Evolutionary conservation across 2,329 filamentous ascomycete species (phyloP), one percentile per base, ranked within the genome.

Genomic region (Colletotrichum aenigma): DNA sequence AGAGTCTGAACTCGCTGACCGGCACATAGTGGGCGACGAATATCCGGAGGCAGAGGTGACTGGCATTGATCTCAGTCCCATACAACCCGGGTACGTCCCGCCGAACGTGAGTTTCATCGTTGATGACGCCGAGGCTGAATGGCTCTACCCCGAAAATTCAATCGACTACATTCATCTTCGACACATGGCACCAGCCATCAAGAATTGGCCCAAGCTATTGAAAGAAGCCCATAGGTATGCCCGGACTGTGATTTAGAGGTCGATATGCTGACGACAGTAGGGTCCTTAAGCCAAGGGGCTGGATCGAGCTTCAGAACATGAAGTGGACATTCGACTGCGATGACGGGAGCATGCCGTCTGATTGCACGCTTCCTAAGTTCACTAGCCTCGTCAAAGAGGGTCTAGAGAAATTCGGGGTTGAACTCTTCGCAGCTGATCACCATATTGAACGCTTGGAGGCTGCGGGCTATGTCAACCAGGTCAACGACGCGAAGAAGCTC

Each of bases 361-460:
- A 79, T 8, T 76, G 81, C 26, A 80, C 79, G 1, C 75, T 78
- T 0, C 48, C 67, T 0, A 83, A 84, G 48, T 82, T 82, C 68
- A 80, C 83, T 38, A 84, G 86, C 60, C 84, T 91, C 78, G 80
- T 83, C 4, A 87, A 88, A 21, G 88, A 87, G 0, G 91, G 90
- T 1, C 92, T 92, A 75, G 82, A 85, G 62, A 86, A 91, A 84
- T 82, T 66, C 67, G 87, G 92, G 0, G 82, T 82, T 0, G 87
- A 90, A 78, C 82, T 85, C 3, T 79, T 88, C 86, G 80, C 87
- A 87, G 82, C 89, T 88, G 87, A 84, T 1, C 84, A 83, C 28
- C 89, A 88, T 77, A 80, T 84, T 0, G 86, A 86, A 55, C 86
- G 90, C 48, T 82, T 84, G 6, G 85, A 86, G 24, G 84, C 88